Base-by-base conservation (phyloP, 164 flowering plant species). In the Santalum album region DNA sequence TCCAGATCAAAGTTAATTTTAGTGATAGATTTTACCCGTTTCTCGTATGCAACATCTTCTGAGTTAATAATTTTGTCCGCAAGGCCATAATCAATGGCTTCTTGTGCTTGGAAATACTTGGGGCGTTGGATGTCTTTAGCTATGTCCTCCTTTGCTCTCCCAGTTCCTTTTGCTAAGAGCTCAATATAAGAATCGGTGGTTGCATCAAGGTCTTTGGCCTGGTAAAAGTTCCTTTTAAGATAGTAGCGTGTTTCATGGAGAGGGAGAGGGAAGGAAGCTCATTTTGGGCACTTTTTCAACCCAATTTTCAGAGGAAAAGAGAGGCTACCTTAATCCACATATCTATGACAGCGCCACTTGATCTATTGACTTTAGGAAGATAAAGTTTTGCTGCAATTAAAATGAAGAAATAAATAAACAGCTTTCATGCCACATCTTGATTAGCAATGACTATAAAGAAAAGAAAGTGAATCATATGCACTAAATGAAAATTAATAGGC, bases 161-260 rank as follows among this genome's bases (percentile, higher is more conserved):
- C 98, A 34, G 58, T 80, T 56, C 96, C 96, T 69, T 85, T 74
- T 10, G 86, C 73, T 60, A 92, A 55, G 29, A 92, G 76, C 69
- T 89, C 86, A 29, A 88, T 9, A 72, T 80, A 89, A 55, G 65
- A 72, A 7, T 84, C 86, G 0, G 90, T 65, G 69, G 76, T 80
- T 57, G 80, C 78, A 36, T 92, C 90, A 20, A 92, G 72, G 55
- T 89, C 98, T 67, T 80, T 86, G 35, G 94, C 94, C 98, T 88
- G 74, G 32, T 38, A n/a, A 36, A 27, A 48, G 19, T 12, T 15
- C 32, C 12, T 2, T 34, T 51, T n/a, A n/a, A 26, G 65, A n/a
- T 64, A 49, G 2, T 17, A 44, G 12, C 10, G 32, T 23, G 25
- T 15, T 19, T 22, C 10, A 43, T 26, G 29, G 39, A 38, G 53